Conservation (phyloP, 192 early-diverging fungal species). For the Entomortierella chlamydospora region DNA sequence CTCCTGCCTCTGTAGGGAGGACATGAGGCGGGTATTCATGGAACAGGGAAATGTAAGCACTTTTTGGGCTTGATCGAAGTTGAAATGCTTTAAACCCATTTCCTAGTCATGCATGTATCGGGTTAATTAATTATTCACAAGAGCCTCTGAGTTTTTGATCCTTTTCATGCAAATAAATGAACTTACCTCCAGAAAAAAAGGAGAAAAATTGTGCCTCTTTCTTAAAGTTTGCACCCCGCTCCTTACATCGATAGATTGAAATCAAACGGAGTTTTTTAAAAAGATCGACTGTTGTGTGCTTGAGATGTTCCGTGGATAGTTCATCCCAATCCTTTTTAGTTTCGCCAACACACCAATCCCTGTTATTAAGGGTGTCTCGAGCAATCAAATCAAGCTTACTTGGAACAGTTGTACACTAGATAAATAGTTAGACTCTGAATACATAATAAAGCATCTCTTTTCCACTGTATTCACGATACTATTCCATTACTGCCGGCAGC, state of each 20-base stretch:
- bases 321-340: slow-evolving; percentile 19
- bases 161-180: not conserved
- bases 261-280: slow-evolving; percentile 19
- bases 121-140: slow-evolving; percentile 1
- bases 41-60: slow-evolving; percentile 1
- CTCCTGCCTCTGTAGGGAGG: slow-evolving; percentile 9
- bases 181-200: slow-evolving; percentile 16
- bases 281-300: slow-evolving; percentile 8
- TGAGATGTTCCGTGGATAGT: slow-evolving; percentile 2
- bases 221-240: slow-evolving; percentile 7
- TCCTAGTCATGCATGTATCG: not conserved
- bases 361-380: slow-evolving; percentile 18
- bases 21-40: slow-evolving; percentile 14
- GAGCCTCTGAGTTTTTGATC: not conserved
- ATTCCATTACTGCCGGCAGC: slow-evolving; percentile 7
- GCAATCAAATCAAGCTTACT: slow-evolving; percentile 18
- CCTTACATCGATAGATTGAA: slow-evolving; percentile 11
- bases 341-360: slow-evolving; percentile 13
- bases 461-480: no score
- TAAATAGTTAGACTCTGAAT: no score
- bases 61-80: slow-evolving; percentile 9
- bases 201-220: slow-evolving; percentile 9
- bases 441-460: no score
- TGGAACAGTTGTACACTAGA: no score
- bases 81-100: slow-evolving; percentile 10